Evolutionary conservation across 2,329 filamentous ascomycete genomes (phyloP).

Genomic region (Stemphylium lycopersici): DNA sequence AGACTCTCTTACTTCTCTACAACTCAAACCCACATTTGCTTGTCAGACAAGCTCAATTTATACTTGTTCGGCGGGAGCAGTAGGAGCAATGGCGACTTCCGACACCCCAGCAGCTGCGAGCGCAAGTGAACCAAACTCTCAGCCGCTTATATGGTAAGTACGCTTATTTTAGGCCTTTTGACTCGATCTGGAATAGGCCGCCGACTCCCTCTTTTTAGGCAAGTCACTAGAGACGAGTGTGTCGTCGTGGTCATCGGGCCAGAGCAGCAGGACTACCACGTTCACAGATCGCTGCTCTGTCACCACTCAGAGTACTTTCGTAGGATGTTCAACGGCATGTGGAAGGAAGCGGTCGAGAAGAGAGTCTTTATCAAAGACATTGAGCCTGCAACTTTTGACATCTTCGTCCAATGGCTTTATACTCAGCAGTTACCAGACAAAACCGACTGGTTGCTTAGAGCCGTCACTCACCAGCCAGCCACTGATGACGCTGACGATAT

Average conservation of each 20-base stretch:
- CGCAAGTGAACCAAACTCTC: background rate
- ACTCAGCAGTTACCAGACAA: background rate
- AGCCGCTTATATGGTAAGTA: background rate
- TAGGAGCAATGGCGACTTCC: background rate
- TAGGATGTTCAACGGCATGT: background rate
- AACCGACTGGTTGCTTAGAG: background rate
- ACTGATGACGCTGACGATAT: too few species aligned
- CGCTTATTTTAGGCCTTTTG: too few species aligned
- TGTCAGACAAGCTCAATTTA: background rate
- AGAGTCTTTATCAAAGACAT: background rate
- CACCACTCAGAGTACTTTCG: background rate
- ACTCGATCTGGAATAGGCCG: background rate
- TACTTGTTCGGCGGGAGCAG: background rate
- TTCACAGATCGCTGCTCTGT: background rate
- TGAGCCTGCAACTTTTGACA: background rate
- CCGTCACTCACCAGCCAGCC: background rate
- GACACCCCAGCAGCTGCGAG: background rate
- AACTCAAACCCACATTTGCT: too few species aligned
- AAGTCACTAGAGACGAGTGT: background rate
- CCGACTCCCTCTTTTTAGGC: background rate
- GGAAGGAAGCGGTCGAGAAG: background rate
- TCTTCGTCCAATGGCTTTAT: background rate
- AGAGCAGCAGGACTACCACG: background rate
- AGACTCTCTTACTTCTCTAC: too few species aligned
- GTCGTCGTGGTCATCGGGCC: background rate